These are phyloP conservation scores for Phytophthora boehmeriae DNA, from an alignment of 352 stramenopile genomes.

Conservation along the genomic window DNA sequence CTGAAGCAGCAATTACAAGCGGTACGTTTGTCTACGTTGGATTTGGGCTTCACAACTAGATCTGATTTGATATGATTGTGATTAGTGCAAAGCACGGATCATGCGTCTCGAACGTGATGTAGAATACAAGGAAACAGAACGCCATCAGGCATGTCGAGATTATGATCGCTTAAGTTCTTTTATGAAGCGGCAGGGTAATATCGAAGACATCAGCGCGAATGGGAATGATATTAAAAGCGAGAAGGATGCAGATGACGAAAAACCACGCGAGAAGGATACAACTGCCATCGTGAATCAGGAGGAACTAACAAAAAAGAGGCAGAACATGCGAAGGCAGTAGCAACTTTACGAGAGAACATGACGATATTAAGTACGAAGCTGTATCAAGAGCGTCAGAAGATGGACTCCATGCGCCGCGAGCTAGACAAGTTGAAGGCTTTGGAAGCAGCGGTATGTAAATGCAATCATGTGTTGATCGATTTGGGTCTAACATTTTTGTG, in stretches of 20 bases:
- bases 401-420: slow-evolving; percentile 52
- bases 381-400: slow-evolving; percentile 50
- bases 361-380: slow-evolving; percentile 48
- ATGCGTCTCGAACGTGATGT: slow-evolving; percentile 66
- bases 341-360: slow-evolving; percentile 45
- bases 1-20: slow-evolving; percentile 60
- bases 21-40: slow-evolving; percentile 35
- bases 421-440: slow-evolving; percentile 66
- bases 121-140: slow-evolving; percentile 77
- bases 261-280: slow-evolving; percentile 18
- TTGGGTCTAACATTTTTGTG: not conserved
- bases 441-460: slow-evolving; percentile 54
- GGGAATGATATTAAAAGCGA: slow-evolving; percentile 29
- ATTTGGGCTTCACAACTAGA: slow-evolving; percentile 5
- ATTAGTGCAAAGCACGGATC: slow-evolving; percentile 64
- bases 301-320: slow-evolving; percentile 40
- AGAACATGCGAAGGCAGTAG: slow-evolving; percentile 37
- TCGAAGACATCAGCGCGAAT: slow-evolving; percentile 17
- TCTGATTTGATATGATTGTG: slow-evolving; percentile 11
- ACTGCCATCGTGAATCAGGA: slow-evolving; percentile 34
- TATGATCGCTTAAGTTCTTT: slow-evolving; percentile 72
- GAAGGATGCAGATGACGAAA: slow-evolving; percentile 24
- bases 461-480: not conserved
- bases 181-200: slow-evolving; percentile 45
- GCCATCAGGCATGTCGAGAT: slow-evolving; percentile 76